Percentiles rank a stretch among this genome's conserved stretches.
Evolutionary conservation across 2,329 filamentous ascomycete genomes (phyloP).

Genomic region (Alternaria tenuissima): DNA sequence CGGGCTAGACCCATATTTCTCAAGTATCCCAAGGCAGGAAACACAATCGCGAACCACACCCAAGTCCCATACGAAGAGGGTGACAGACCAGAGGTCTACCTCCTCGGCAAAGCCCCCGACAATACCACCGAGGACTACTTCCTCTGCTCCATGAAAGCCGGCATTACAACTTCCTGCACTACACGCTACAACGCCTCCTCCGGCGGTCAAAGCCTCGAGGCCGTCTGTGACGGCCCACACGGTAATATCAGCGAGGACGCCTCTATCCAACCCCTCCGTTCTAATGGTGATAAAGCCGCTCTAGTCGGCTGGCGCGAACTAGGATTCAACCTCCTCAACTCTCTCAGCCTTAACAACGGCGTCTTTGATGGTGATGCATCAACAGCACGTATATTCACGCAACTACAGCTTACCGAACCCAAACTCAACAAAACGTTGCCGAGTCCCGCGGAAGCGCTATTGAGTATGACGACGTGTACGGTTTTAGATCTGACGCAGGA

Average conservation of each 20-base stretch:
- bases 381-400: conserved; percentile 12
- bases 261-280: background rate
- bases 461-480: conserved; percentile 12
- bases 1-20: conserved; percentile 15
- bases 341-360: conserved; percentile 13
- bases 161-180: conserved; percentile 9
- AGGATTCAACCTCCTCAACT: conserved; percentile 15
- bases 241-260: background rate
- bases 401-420: conserved; percentile 9
- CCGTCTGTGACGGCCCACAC: conserved; percentile 3
- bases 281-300: background rate
- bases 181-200: conserved; percentile 18
- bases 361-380: conserved; percentile 16
- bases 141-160: conserved; percentile 14
- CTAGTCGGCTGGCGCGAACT: conserved; percentile 9
- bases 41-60: conserved; percentile 17
- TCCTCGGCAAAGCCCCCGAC: conserved; percentile 14
- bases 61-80: background rate
- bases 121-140: conserved; percentile 14
- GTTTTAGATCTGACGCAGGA: conserved; percentile 13
- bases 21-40: conserved; percentile 14
- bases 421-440: conserved; percentile 10
- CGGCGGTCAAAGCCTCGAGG: conserved; percentile 12
- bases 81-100: conserved; percentile 12
- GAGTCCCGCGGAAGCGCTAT: conserved; percentile 1